Evolutionary conservation across 1,284 basidiomycete genomes (phyloP).

Genomic region (Vanrija sp.): DNA sequence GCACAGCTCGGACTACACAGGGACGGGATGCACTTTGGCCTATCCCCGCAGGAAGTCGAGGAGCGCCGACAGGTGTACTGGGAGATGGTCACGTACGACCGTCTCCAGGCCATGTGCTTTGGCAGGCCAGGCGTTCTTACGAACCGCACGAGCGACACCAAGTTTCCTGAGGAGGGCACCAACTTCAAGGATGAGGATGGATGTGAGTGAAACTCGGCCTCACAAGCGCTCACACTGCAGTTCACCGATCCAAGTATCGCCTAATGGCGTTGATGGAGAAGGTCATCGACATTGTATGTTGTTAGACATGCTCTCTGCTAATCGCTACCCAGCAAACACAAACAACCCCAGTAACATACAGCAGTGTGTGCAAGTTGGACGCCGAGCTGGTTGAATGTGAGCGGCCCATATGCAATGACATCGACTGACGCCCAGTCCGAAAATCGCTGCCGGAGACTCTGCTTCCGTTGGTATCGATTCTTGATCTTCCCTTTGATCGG

Average conservation of each 20-base stretch:
- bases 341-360: slow-evolving; percentile 31
- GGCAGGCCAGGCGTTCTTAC: slow-evolving; percentile 40
- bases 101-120: slow-evolving; percentile 46
- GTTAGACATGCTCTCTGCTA: not conserved
- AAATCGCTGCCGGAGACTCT: slow-evolving; percentile 35
- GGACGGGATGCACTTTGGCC: slow-evolving; percentile 40
- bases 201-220: slow-evolving; percentile 20
- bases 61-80: slow-evolving; percentile 46
- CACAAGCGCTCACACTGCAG: slow-evolving; percentile 14
- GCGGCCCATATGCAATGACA: slow-evolving; percentile 4
- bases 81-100: slow-evolving; percentile 46
- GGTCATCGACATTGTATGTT: slow-evolving; percentile 42
- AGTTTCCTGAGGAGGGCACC: slow-evolving; percentile 29
- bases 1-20: slow-evolving; percentile 45
- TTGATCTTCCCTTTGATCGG: slow-evolving; percentile 36
- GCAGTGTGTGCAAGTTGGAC: slow-evolving; percentile 36
- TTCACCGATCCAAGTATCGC: slow-evolving; percentile 39
- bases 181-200: slow-evolving; percentile 33
- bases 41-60: slow-evolving; percentile 41
- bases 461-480: slow-evolving; percentile 33
- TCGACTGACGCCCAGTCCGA: slow-evolving; percentile 25
- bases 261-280: slow-evolving; percentile 43
- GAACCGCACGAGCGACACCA: slow-evolving; percentile 38
- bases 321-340: slow-evolving; percentile 37
- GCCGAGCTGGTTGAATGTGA: slow-evolving; percentile 38